phyloP scores from a whole-genome alignment of 1,284 basidiomycete species.

The Leccinum pachyderme region DNA sequence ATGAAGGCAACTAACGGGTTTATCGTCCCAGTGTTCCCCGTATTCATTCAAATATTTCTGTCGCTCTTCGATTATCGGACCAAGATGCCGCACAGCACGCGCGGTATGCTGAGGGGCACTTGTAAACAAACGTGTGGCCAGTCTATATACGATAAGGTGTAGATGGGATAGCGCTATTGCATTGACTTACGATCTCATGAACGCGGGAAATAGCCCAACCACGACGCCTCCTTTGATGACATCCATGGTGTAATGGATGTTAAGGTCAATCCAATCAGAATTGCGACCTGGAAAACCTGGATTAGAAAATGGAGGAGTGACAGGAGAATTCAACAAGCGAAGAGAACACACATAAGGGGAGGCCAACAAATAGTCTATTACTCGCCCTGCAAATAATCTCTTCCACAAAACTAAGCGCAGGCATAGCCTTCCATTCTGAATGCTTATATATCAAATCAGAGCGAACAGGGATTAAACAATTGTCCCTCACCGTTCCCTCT shows the following conservation, averaged over 20 bases:
- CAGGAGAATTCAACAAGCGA: background rate
- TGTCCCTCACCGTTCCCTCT: slow-evolving; percentile 13
- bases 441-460: background rate
- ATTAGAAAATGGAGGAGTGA: background rate
- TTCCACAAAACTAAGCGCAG: slow-evolving; percentile 14
- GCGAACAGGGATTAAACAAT: background rate
- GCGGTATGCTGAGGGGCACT: background rate
- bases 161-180: too few species aligned
- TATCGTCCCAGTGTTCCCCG: slow-evolving; percentile 37
- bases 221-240: slow-evolving; percentile 26
- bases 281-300: slow-evolving; percentile 36
- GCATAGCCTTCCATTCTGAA: slow-evolving; percentile 33
- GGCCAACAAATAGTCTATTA: slow-evolving; percentile 41
- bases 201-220: slow-evolving; percentile 37
- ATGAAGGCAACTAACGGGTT: slow-evolving; percentile 32
- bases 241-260: slow-evolving; percentile 33
- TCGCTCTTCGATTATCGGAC: slow-evolving; percentile 40
- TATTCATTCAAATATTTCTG: slow-evolving; percentile 29
- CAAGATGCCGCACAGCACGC: slow-evolving; percentile 28
- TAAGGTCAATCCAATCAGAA: slow-evolving; percentile 37
- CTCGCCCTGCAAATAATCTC: slow-evolving; percentile 33
- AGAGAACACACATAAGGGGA: slow-evolving; percentile 36
- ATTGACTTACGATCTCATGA: slow-evolving; percentile 38
- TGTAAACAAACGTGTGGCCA: slow-evolving; percentile 1
- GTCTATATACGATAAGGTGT: background rate